A percentile compares a stretch with the other conserved stretches of the same genome.
These are phyloP conservation scores for Scutellaria minor DNA, from an alignment of 257 asterid species.

Conservation along the genomic window DNA sequence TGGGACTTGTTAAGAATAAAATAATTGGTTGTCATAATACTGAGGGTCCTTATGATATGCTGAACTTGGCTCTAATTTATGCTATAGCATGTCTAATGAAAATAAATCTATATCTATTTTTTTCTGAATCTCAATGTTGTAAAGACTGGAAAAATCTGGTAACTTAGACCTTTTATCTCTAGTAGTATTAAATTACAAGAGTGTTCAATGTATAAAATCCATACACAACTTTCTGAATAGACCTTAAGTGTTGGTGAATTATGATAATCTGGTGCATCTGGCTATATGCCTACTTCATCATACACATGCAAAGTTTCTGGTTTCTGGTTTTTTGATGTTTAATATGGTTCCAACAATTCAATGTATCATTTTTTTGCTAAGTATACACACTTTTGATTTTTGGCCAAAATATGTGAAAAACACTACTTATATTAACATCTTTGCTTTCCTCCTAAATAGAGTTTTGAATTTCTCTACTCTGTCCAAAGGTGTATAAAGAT, in stretches of 20 bases:
- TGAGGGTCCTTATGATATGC: not conserved
- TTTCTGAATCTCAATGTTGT: slow-evolving; percentile 19
- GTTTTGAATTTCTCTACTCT: slow-evolving; percentile 17
- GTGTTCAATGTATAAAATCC: slow-evolving; percentile 9
- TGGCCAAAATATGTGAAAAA: slow-evolving; percentile 7
- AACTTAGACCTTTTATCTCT: not conserved
- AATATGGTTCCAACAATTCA: no score
- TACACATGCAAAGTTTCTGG: slow-evolving; percentile 13
- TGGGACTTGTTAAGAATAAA: not conserved
- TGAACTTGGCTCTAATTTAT: slow-evolving; percentile 24
- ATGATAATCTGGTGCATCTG: slow-evolving; percentile 2
- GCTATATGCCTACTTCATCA: slow-evolving; percentile 13
- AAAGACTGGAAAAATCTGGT: slow-evolving; percentile 7
- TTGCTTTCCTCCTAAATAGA: slow-evolving; percentile 11
- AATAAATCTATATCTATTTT: not conserved
- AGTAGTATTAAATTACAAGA: not conserved
- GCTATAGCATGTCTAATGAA: slow-evolving; percentile 16
- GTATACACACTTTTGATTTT: no score
- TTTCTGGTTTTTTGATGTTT: not conserved
- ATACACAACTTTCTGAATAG: slow-evolving; percentile 9
- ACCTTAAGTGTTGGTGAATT: not conserved
- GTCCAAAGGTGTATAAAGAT: not conserved
- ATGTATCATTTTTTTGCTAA: no score
- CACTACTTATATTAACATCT: not conserved
- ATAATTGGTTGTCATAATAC: slow-evolving; percentile 12